A percentile compares a stretch with the other conserved stretches of the same genome.
These are phyloP conservation scores for Toxoplasma gondii DNA, from an alignment of 169 alveolate genomes.

Conservation along the genomic window DNA sequence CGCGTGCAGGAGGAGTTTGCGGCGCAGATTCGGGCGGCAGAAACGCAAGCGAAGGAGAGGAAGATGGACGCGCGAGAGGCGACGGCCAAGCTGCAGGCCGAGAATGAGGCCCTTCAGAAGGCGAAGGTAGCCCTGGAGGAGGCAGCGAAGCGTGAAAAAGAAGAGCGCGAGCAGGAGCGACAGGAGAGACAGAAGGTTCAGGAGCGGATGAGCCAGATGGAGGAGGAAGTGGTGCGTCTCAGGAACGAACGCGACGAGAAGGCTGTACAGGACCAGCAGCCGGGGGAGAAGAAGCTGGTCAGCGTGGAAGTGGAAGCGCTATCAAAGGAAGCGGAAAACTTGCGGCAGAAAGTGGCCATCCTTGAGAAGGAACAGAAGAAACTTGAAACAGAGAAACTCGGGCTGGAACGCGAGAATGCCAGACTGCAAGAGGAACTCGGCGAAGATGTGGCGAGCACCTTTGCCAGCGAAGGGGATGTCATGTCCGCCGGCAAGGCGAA, in stretches of 20 bases:
- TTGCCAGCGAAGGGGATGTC: background rate
- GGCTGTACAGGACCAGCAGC: background rate
- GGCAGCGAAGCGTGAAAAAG: background rate
- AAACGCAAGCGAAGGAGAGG: background rate
- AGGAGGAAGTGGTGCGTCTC: background rate
- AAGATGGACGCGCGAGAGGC: background rate
- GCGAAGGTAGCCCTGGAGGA: background rate
- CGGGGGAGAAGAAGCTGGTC: background rate
- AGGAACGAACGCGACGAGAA: background rate
- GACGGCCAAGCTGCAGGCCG: background rate
- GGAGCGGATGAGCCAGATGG: background rate
- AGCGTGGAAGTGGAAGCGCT: background rate
- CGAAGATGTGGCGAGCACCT: background rate
- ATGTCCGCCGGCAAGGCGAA: background rate
- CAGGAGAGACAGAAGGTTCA: background rate
- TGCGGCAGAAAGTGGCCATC: background rate
- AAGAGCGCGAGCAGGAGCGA: background rate
- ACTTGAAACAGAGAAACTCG: background rate
- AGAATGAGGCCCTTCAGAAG: background rate
- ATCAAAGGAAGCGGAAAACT: background rate
- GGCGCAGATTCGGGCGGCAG: background rate
- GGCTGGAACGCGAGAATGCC: background rate
- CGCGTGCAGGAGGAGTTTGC: background rate
- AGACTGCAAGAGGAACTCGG: background rate
- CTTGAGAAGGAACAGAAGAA: background rate